A percentile compares a stretch with the other conserved stretches of the same genome.
phyloP scores from a whole-genome alignment of 331 rosid genomes.

The Phaseolus coccineus region DNA sequence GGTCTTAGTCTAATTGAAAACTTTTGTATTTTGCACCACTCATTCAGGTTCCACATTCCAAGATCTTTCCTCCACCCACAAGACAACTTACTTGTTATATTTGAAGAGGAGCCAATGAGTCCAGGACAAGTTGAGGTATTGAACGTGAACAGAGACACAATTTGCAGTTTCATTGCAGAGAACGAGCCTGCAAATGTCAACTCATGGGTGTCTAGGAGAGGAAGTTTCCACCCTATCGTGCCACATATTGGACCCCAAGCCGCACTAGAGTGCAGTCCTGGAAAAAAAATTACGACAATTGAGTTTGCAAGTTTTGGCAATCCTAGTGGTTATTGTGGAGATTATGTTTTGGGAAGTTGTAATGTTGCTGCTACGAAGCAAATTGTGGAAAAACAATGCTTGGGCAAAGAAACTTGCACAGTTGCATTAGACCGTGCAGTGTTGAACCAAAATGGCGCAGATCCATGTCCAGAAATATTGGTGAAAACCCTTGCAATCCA shows the following conservation, averaged over 20 bases:
- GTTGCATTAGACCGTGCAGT: slow-evolving; percentile 49
- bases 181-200: slow-evolving; percentile 65
- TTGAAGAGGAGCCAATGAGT: slow-evolving; percentile 67
- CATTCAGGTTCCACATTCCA: slow-evolving; percentile 77
- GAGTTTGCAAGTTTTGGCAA: slow-evolving; percentile 86
- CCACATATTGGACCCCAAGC: slow-evolving; percentile 43
- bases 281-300: slow-evolving; percentile 53
- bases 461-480: slow-evolving; percentile 46
- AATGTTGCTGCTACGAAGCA: slow-evolving; percentile 35
- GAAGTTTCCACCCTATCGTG: slow-evolving; percentile 30
- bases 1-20: too few relatives aligned
- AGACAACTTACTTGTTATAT: slow-evolving; percentile 67
- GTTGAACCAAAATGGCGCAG: slow-evolving; percentile 45
- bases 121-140: slow-evolving; percentile 65
- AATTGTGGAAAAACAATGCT: slow-evolving; percentile 67
- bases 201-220: slow-evolving; percentile 58
- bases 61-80: slow-evolving; percentile 61
- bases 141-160: slow-evolving; percentile 68
- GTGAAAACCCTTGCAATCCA: slow-evolving; percentile 65
- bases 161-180: slow-evolving; percentile 65
- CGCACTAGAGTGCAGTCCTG: slow-evolving; percentile 52
- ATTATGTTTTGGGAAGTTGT: slow-evolving; percentile 56
- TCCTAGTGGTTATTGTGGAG: slow-evolving; percentile 73
- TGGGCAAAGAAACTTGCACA: slow-evolving; percentile 59
- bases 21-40: not conserved